phyloP scores from a whole-genome alignment of 768 basidiomycete species.

The Leccinum ochraceum region DNA sequence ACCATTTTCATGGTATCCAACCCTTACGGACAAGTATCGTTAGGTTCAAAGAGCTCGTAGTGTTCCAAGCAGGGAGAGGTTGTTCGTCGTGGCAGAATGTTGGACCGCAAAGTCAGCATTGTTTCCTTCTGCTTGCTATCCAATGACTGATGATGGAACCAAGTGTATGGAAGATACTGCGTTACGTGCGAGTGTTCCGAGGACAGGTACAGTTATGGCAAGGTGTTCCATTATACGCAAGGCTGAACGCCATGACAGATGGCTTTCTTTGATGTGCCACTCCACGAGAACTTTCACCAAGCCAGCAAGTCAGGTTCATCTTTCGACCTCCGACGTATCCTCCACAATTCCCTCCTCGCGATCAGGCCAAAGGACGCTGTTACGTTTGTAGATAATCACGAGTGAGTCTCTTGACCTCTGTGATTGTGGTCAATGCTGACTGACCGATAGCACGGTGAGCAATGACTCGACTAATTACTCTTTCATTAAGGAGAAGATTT shows the following conservation, averaged over 20 bases:
- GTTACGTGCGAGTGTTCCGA: conserved; percentile 60
- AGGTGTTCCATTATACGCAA: not conserved
- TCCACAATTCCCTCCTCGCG: conserved; percentile 68
- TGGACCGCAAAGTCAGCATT: conserved; percentile 70
- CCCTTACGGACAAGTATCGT: not conserved
- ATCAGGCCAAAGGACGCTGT: conserved; percentile 77
- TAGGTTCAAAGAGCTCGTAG: conserved; percentile 57
- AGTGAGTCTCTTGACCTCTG: conserved; percentile 48
- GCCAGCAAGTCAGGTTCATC: conserved; percentile 67
- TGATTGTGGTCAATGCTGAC: not conserved
- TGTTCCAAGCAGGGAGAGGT: conserved; percentile 40
- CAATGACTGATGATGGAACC: not conserved
- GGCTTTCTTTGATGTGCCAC: conserved; percentile 79
- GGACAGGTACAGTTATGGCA: conserved; percentile 52
- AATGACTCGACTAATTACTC: conserved; percentile 29
- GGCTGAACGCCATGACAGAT: not conserved
- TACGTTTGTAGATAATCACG: conserved; percentile 89
- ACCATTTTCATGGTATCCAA: not conserved
- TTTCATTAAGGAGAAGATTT: conserved; percentile 2
- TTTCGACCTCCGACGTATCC: conserved; percentile 78
- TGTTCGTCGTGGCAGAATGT: conserved; percentile 79
- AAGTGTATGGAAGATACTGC: conserved; percentile 52
- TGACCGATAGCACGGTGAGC: conserved; percentile 58
- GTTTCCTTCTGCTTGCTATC: not conserved
- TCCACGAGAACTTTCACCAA: conserved; percentile 79